Percentiles rank a stretch among this genome's conserved stretches.
phyloP scores from a whole-genome alignment of 2,329 filamentous ascomycete species.

The Aspergillus sp. region DNA sequence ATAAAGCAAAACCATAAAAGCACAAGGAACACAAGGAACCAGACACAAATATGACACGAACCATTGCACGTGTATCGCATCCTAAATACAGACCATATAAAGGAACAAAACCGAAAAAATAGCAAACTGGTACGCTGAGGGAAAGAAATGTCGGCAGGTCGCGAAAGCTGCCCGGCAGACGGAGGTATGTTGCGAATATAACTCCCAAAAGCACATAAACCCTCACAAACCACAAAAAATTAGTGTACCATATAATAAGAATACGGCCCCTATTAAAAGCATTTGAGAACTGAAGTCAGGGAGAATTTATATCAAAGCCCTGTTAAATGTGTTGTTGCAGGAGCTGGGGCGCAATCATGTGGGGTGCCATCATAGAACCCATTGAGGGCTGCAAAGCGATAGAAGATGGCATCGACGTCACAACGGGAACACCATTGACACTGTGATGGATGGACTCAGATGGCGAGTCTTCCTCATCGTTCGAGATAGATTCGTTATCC shows the following conservation, averaged over 20 bases:
- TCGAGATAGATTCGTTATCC: conserved; percentile 77
- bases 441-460: conserved; percentile 30
- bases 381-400: conserved; percentile 35
- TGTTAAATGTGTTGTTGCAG: conserved; percentile 43
- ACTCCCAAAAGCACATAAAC: not conserved
- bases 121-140: not conserved
- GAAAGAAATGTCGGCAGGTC: not conserved
- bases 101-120: conserved; percentile 8
- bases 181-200: not conserved
- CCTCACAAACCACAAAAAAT: conserved; percentile 4
- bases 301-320: not conserved
- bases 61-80: conserved; percentile 15
- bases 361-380: conserved; percentile 40
- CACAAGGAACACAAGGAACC: conserved; percentile 7
- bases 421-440: conserved; percentile 34
- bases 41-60: conserved; percentile 14
- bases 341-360: conserved; percentile 45
- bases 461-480: conserved; percentile 75
- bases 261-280: conserved; percentile 4
- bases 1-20: conserved; percentile 5
- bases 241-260: conserved; percentile 6
- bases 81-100: conserved; percentile 10
- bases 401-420: conserved; percentile 37
- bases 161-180: not conserved
- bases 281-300: not conserved